A percentile compares a stretch with the other conserved stretches of the same genome.
Conservation (phyloP, 345 rosid genomes). For the Odontarrhena argentea region DNA sequence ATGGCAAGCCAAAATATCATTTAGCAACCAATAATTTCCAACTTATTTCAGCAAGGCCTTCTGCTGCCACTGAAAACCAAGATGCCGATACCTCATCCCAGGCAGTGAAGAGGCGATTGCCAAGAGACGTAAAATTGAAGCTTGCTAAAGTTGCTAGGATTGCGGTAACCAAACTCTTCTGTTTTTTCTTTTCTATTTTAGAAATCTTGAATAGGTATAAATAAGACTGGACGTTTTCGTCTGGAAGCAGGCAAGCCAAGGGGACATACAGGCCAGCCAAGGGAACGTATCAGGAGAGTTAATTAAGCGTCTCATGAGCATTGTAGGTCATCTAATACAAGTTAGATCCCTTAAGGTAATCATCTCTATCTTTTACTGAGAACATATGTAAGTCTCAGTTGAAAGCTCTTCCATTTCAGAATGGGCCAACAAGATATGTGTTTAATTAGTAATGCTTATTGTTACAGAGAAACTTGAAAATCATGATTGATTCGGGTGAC, state of each 20-base stretch:
- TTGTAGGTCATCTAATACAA: constrained; percentile 89
- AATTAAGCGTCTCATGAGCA: constrained; percentile 78
- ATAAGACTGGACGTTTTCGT: constrained; percentile 18
- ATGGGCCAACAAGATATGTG: constrained; percentile 2
- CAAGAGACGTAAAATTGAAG: constrained; percentile 67
- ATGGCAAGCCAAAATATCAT: constrained; percentile 9
- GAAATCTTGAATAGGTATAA: constrained; percentile 9
- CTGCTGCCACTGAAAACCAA: constrained; percentile 66
- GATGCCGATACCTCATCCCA: constrained; percentile 73
- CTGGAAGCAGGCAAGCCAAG: constrained; percentile 69
- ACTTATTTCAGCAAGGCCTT: constrained; percentile 72
- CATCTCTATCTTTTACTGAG: constrained; percentile 8
- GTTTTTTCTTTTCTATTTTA: not conserved
- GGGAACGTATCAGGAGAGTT: constrained; percentile 81
- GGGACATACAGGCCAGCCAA: constrained; percentile 76
- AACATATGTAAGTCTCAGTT: not conserved
- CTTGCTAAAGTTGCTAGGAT: constrained; percentile 78
- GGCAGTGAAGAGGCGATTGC: constrained; percentile 77
- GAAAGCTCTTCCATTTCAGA: constrained; percentile 1
- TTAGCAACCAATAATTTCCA: constrained; percentile 14
- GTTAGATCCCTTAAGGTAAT: constrained; percentile 93
- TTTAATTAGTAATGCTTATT: constrained; percentile 21
- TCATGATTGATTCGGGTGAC: constrained; percentile 68
- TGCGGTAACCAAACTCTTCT: constrained; percentile 51
- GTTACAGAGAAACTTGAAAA: constrained; percentile 81